Evolutionary conservation across 108 stramenopile genomes (phyloP).

Genomic region (Nitzschia sp.): DNA sequence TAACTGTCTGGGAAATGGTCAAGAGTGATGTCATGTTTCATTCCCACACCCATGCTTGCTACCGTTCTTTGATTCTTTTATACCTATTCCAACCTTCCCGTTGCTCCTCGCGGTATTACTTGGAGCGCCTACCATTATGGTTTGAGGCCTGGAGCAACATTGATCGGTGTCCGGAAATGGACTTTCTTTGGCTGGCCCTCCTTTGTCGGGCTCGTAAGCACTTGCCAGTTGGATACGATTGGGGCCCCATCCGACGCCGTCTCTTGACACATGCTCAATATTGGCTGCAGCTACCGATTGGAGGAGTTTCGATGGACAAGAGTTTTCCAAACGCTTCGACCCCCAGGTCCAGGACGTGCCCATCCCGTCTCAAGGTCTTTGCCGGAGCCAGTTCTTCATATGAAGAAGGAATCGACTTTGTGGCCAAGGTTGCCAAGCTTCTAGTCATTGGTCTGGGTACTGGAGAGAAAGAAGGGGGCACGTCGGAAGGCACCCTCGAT

Average conservation of each 20-base stretch:
- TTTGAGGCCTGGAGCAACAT: conserved; percentile 76
- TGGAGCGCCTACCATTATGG: conserved; percentile 68
- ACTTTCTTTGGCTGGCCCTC: conserved; percentile 83
- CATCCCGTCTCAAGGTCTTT: conserved; percentile 71
- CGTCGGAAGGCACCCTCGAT: conserved; percentile 78
- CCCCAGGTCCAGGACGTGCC: conserved; percentile 63
- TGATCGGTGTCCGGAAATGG: conserved; percentile 87
- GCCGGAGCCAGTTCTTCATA: conserved; percentile 64
- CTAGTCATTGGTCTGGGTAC: conserved; percentile 73
- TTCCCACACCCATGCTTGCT: conserved; percentile 84
- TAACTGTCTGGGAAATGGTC: conserved; percentile 71
- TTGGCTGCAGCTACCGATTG: conserved; percentile 86
- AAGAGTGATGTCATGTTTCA: conserved; percentile 68
- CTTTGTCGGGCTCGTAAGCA: conserved; percentile 84
- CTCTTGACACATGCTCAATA: conserved; percentile 74
- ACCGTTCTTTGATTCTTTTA: conserved; percentile 71
- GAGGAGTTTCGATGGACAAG: conserved; percentile 73
- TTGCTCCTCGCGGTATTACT: conserved; percentile 63
- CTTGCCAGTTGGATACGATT: conserved; percentile 58
- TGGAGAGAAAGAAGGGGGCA: conserved; percentile 9
- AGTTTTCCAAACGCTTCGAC: conserved; percentile 62
- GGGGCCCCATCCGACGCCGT: conserved; percentile 69
- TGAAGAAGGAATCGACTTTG: conserved; percentile 88
- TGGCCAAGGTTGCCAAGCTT: conserved; percentile 77
- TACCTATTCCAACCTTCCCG: conserved; percentile 85